Evolutionary conservation across 176 grass and related monocot species (phyloP).

Genomic region (Ananas comosus): DNA sequence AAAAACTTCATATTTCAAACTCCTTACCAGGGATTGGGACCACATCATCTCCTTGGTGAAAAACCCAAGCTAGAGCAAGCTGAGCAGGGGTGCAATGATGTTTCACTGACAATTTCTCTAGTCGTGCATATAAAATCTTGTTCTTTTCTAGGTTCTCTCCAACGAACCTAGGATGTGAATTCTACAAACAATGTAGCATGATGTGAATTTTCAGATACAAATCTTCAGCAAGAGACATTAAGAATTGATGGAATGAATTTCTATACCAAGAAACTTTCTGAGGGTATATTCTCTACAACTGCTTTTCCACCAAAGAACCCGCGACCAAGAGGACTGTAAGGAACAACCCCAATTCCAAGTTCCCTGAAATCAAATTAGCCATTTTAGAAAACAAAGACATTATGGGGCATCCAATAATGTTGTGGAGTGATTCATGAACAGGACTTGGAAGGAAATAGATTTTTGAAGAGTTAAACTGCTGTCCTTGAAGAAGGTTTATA

Average conservation of each 20-base stretch:
- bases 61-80: conserved; percentile 19
- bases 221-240: background rate
- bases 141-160: conserved; percentile 19
- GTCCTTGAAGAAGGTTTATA: too few species aligned
- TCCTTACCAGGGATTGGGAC: conserved; percentile 19
- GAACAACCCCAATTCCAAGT: conserved; percentile 68
- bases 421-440: too few species aligned
- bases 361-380: conserved; percentile 40
- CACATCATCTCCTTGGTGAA: conserved; percentile 18
- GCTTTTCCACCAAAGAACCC: conserved; percentile 81
- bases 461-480: too few species aligned
- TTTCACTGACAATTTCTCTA: conserved; percentile 4
- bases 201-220: background rate
- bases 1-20: background rate
- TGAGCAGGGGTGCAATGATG: conserved; percentile 10
- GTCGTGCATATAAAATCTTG: background rate
- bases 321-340: conserved; percentile 66
- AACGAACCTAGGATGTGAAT: conserved; percentile 13
- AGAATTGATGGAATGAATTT: background rate
- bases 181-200: background rate
- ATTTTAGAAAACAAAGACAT: conserved; percentile 14
- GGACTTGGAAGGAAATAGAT: too few species aligned
- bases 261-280: conserved; percentile 52
- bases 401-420: background rate
- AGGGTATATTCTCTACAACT: conserved; percentile 35